Evolutionary conservation across 176 grass and related monocot genomes (phyloP), one percentile per base, ranked within the genome.

Genomic region (Pontederia crassipes): DNA sequence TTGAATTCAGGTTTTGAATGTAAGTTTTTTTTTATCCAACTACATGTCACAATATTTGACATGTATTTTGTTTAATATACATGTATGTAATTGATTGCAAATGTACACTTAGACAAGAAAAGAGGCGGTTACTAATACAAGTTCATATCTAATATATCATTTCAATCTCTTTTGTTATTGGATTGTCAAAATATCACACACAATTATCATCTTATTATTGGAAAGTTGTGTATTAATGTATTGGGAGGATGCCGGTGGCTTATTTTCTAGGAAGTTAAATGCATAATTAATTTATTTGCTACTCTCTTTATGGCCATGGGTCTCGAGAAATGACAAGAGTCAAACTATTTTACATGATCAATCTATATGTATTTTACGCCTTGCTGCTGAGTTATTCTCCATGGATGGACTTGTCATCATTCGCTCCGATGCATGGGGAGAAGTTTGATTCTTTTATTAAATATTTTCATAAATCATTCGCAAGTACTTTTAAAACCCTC

Each of bases 401-500:
- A 24, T 24, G 20, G 20, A 24, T 24, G 29, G 8, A 48, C 60
- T 14, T 67, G 67, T 59, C 15, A 55, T 27, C 63, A 26, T 26
- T 80, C 77, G 16, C 74, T 51, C 81, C 91, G 93, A 83, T 90
- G 71, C 81, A 91, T 85, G 93, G 93, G 32, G 74, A 85, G 45
- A 91, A 76, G 57, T 83, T 88, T 40, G 74, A 88, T 64, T 78
- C 28, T 79, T 91, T 97, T 62, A 55, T 85, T 32, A 88, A 64
- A 57, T 91, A 88, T 50, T 97, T 97, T n/a, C 84, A 91, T 51
- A 97, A 97, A 65, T 97, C 93, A 52, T 97, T 97, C 69, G 72
- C 73, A 69, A 97, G 81, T 81, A 91, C 93, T 69, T 80, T 92
- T 55, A 87, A 79, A 52, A 97, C 84, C 8, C 93, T 97, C 49